Conservation (phyloP, 2,329 filamentous ascomycete genomes). For the Fusarium sp. region DNA sequence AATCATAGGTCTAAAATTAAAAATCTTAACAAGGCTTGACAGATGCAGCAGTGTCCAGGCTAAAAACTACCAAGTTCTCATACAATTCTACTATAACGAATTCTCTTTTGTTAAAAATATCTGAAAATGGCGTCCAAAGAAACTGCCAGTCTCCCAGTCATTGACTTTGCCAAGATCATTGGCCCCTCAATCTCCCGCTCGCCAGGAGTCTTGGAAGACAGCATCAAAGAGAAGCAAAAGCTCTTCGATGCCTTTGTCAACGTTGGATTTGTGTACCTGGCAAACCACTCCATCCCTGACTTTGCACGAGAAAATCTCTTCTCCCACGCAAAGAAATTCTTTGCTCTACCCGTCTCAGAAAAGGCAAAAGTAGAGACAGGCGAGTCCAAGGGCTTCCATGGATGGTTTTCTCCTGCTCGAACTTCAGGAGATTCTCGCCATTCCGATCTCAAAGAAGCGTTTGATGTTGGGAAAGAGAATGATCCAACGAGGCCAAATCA, state of each 20-base stretch:
- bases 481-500: neutral
- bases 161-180: neutral
- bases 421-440: neutral
- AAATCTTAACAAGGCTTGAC: accelerated
- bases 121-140: neutral
- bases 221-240: neutral
- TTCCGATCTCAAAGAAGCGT: neutral
- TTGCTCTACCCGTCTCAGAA: neutral
- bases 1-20: neutral
- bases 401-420: neutral
- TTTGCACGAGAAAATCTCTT: neutral
- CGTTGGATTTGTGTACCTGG: neutral
- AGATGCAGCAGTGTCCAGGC: neutral
- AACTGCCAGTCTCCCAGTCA: neutral
- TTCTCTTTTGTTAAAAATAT: accelerated
- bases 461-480: neutral
- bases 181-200: neutral
- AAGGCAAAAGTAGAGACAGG: neutral
- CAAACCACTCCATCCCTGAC: neutral
- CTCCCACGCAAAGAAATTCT: neutral
- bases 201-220: neutral
- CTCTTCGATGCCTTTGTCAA: neutral
- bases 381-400: neutral
- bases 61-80: accelerated
- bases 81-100: neutral